Evolutionary conservation across 1,284 basidiomycete species (phyloP).

Genomic region (Ganoderma lucidum): DNA sequence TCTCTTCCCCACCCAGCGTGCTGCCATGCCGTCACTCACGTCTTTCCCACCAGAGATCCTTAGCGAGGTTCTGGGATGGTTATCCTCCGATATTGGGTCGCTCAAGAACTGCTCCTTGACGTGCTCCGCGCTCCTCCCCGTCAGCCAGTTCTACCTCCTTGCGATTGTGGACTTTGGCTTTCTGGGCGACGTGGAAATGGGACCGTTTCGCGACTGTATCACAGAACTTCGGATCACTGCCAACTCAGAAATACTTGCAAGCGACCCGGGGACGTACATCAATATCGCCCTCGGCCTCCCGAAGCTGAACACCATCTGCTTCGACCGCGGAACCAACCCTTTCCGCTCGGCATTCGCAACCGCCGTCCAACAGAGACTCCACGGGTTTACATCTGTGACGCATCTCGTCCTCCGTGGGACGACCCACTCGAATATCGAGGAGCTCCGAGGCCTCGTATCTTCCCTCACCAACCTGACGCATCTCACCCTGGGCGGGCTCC

Average conservation of each 20-base stretch:
- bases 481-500: conserved; percentile 1
- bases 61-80: not conserved
- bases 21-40: not conserved
- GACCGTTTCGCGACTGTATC: conserved; percentile 4
- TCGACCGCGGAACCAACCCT: conserved; percentile 2
- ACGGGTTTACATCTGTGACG: conserved; percentile 3
- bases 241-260: not conserved
- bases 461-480: conserved; percentile 7
- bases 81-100: not conserved
- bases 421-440: conserved; percentile 1
- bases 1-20: not conserved
- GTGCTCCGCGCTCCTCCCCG: not conserved
- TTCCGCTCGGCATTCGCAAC: not conserved
- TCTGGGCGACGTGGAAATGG: conserved; percentile 1
- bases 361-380: not conserved
- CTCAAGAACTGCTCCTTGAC: conserved; percentile 9
- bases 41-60: conserved; percentile 8
- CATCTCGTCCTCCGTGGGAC: conserved; percentile 3
- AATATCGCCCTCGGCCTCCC: not conserved
- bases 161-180: conserved; percentile 2
- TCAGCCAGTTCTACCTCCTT: conserved; percentile 4
- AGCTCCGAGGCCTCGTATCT: not conserved
- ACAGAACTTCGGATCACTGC: not conserved
- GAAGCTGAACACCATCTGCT: not conserved
- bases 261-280: not conserved